These are phyloP conservation scores for Globisporangium yorkense DNA, from an alignment of 352 stramenopile species.

Conservation along the genomic window DNA sequence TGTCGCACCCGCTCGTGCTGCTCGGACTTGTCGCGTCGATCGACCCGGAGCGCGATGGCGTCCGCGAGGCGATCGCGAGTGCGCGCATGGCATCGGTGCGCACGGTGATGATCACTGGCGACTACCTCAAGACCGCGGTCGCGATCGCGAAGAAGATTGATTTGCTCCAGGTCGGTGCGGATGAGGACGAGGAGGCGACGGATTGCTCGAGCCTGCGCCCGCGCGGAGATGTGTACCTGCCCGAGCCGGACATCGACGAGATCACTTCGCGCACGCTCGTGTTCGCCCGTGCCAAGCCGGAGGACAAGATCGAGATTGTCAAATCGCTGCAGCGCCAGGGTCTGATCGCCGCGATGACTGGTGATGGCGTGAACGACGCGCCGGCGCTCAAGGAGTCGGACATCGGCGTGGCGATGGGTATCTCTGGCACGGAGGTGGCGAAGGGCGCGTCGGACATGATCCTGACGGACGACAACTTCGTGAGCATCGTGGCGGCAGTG, in stretches of 20 bases:
- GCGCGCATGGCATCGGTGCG: conserved; percentile 50
- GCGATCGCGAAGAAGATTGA: conserved; percentile 92
- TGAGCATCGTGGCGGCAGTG: conserved; percentile 95
- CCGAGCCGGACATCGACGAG: conserved; percentile 79
- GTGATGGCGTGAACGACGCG: conserved; percentile 98
- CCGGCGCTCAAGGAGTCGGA: conserved; percentile 95
- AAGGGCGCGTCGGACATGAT: conserved; percentile 99
- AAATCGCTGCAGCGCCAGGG: conserved; percentile 89
- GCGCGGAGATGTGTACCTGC: conserved; percentile 42
- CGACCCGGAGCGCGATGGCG: conserved; percentile 62
- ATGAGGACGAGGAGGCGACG: conserved; percentile 48
- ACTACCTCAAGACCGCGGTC: conserved; percentile 93
- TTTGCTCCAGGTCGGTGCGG: conserved; percentile 74
- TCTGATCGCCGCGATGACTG: conserved; percentile 93
- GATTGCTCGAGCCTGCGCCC: conserved; percentile 68
- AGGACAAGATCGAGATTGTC: conserved; percentile 97
- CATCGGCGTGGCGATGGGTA: conserved; percentile 96
- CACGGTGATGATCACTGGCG: conserved; percentile 93
- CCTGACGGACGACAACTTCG: conserved; percentile 98
- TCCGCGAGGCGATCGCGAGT: conserved; percentile 42
- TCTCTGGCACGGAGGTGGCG: conserved; percentile 96
- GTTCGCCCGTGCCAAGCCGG: conserved; percentile 93
- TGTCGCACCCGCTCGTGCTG: conserved; percentile 83
- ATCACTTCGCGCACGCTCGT: conserved; percentile 81
- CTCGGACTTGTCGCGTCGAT: conserved; percentile 92